Evolutionary conservation across 2,329 filamentous ascomycete genomes (phyloP).

Genomic region (Pestalotiopsis sp.): DNA sequence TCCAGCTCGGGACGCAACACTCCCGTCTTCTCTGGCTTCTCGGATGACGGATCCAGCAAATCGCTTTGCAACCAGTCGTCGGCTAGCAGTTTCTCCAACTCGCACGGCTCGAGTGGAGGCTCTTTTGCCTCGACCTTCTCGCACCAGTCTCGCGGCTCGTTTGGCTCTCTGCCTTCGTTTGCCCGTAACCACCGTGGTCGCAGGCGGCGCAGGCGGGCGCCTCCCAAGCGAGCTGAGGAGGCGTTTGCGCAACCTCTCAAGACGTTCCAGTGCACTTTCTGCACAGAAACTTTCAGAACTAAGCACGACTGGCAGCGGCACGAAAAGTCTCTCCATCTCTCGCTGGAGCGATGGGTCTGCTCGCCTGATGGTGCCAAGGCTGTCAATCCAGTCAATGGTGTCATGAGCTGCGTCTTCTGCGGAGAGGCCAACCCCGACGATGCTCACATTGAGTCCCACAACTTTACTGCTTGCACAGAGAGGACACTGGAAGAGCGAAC

Average conservation of each 20-base stretch:
- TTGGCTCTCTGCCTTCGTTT: slow-evolving; percentile 48
- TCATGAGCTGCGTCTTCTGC: slow-evolving; percentile 62
- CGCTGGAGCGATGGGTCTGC: slow-evolving; percentile 68
- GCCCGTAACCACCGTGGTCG: slow-evolving; percentile 43
- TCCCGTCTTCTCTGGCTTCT: slow-evolving; percentile 58
- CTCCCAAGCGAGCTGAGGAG: slow-evolving; percentile 39
- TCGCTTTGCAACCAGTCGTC: slow-evolving; percentile 64
- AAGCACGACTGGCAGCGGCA: slow-evolving; percentile 74
- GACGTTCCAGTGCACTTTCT: slow-evolving; percentile 70
- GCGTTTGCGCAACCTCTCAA: slow-evolving; percentile 48
- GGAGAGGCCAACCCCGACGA: slow-evolving; percentile 56
- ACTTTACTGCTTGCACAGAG: slow-evolving; percentile 67
- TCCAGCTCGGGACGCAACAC: slow-evolving; percentile 58
- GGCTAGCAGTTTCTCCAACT: slow-evolving; percentile 62
- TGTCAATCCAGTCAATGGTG: slow-evolving; percentile 61
- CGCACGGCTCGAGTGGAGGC: slow-evolving; percentile 56
- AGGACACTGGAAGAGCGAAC: slow-evolving; percentile 63
- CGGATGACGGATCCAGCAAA: slow-evolving; percentile 61
- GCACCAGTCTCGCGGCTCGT: slow-evolving; percentile 59
- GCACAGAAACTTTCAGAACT: slow-evolving; percentile 67
- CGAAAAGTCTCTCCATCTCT: slow-evolving; percentile 68
- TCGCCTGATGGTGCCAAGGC: slow-evolving; percentile 58
- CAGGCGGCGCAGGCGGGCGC: slow-evolving; percentile 51
- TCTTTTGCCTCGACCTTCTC: slow-evolving; percentile 64
- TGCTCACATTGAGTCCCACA: slow-evolving; percentile 60